Percentiles rank a stretch among this genome's conserved stretches.
Evolutionary conservation across 2,329 filamentous ascomycete species (phyloP).

Genomic region (Pseudogymnoascus sp.): DNA sequence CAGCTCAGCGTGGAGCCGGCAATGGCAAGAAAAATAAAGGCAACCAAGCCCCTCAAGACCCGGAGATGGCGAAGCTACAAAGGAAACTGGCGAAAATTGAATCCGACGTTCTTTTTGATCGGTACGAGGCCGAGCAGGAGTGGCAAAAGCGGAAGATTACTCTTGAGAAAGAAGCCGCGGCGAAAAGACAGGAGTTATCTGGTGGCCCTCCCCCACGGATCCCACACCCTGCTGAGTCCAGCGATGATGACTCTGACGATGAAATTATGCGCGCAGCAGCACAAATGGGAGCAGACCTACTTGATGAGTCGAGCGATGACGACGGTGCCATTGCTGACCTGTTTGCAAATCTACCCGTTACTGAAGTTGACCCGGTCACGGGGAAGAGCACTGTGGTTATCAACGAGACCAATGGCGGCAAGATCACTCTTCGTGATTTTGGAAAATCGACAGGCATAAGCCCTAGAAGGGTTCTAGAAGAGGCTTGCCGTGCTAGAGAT

Average conservation of each 20-base stretch:
- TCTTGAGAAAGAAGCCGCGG: constrained; percentile 54
- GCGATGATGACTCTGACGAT: constrained; percentile 36
- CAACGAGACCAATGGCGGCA: constrained; percentile 44
- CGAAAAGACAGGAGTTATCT: constrained; percentile 35
- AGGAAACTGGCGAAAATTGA: constrained; percentile 72
- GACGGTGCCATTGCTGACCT: constrained; percentile 48
- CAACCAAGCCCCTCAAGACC: constrained; percentile 18
- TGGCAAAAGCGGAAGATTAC: constrained; percentile 55
- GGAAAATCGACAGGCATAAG: constrained; percentile 71
- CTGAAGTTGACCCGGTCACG: constrained; percentile 49
- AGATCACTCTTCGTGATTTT: constrained; percentile 68
- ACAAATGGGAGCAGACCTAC: constrained; percentile 50
- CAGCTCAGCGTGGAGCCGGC: constrained; percentile 13
- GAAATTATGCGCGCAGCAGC: constrained; percentile 49
- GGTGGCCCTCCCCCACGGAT: constrained; percentile 20
- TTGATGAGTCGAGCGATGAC: constrained; percentile 45
- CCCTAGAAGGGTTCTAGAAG: constrained; percentile 71
- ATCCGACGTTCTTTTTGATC: constrained; percentile 69
- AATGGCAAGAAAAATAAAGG: constrained; percentile 12
- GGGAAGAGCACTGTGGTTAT: constrained; percentile 52
- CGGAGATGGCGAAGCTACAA: constrained; percentile 55
- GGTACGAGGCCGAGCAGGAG: constrained; percentile 52
- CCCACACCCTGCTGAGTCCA: constrained; percentile 11
- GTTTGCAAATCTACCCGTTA: constrained; percentile 54
- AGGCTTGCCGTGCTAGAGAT: constrained; percentile 74